Percentiles rank a stretch among this genome's conserved stretches.
phyloP scores from a whole-genome alignment of 306 rosid species.

The Prinsepia uniflora region DNA sequence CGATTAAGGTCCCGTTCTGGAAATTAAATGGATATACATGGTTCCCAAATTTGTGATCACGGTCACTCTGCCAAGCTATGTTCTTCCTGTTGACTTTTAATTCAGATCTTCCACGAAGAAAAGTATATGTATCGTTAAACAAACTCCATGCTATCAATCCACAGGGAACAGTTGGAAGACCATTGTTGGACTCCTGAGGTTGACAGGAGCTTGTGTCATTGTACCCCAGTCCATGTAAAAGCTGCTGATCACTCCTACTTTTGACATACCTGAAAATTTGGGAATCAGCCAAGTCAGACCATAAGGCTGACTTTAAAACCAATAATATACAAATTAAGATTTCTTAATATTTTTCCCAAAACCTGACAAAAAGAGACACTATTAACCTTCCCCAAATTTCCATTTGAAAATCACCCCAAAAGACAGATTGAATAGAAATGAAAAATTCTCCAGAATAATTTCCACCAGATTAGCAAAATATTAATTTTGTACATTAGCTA shows the following conservation, averaged over 20 bases:
- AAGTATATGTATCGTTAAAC: slow-evolving; percentile 75
- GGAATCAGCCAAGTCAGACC: slow-evolving; percentile 3
- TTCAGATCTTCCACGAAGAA: slow-evolving; percentile 57
- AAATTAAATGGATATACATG: slow-evolving; percentile 87
- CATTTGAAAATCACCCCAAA: background rate
- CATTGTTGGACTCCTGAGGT: slow-evolving; percentile 56
- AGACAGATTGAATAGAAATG: background rate
- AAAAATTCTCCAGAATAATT: background rate
- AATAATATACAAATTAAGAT: background rate
- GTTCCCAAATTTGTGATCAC: slow-evolving; percentile 80
- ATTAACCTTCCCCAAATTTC: background rate
- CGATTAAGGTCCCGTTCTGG: slow-evolving; percentile 84
- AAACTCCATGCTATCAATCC: slow-evolving; percentile 97
- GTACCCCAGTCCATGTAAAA: slow-evolving; percentile 66
- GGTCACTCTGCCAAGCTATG: slow-evolving; percentile 97
- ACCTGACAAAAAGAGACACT: background rate
- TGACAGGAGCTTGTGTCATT: slow-evolving; percentile 62
- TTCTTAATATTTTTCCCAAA: too few relatives aligned
- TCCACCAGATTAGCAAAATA: background rate
- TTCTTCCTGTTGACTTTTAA: slow-evolving; percentile 73
- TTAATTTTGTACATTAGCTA: background rate
- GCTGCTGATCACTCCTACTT: slow-evolving; percentile 81
- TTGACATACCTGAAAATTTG: slow-evolving; percentile 72
- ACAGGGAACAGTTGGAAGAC: slow-evolving; percentile 78
- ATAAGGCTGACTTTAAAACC: slow-evolving; percentile 10